Percentiles rank a stretch among this genome's conserved stretches.
Evolutionary conservation across 2,329 filamentous ascomycete genomes (phyloP).

Genomic region (Penicillium concentricum): DNA sequence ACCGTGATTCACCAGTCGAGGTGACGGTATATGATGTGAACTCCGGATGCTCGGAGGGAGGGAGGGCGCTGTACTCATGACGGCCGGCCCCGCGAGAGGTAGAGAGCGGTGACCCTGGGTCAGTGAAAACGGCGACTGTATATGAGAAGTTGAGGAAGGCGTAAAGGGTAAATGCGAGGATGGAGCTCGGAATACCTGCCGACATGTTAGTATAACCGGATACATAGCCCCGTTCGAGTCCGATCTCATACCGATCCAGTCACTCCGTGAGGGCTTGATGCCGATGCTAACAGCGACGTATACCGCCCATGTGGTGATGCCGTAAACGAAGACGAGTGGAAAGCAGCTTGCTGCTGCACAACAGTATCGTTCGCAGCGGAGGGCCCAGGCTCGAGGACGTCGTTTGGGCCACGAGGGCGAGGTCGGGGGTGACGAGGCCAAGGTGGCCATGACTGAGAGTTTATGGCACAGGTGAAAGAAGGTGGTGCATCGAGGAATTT

Average conservation of each 20-base stretch:
- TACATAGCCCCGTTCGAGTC: neutral
- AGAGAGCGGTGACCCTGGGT: conserved; percentile 67
- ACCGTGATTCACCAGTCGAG: conserved; percentile 79
- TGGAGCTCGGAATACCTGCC: conserved; percentile 50
- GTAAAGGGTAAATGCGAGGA: conserved; percentile 70
- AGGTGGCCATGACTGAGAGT: conserved; percentile 36
- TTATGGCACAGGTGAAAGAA: conserved; percentile 7
- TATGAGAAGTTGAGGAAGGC: conserved; percentile 82
- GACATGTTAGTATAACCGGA: conserved; percentile 1
- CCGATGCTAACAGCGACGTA: conserved; percentile 81
- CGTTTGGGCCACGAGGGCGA: conserved; percentile 44
- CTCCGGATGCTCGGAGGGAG: conserved; percentile 64
- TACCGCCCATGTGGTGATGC: conserved; percentile 88
- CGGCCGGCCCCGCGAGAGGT: conserved; percentile 28
- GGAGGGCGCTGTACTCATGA: conserved; percentile 70
- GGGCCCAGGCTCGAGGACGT: conserved; percentile 43
- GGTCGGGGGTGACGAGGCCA: conserved; percentile 39
- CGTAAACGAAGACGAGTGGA: conserved; percentile 85
- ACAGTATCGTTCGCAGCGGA: conserved; percentile 73
- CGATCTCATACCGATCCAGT: conserved; percentile 41
- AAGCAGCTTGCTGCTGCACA: conserved; percentile 78
- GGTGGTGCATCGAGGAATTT: conserved; percentile 16
- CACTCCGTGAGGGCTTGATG: conserved; percentile 51
- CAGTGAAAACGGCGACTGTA: conserved; percentile 88
- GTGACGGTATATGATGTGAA: conserved; percentile 87